Base-by-base conservation (phyloP, 2,329 filamentous ascomycete species). In the Aspergillus intermedius region DNA sequence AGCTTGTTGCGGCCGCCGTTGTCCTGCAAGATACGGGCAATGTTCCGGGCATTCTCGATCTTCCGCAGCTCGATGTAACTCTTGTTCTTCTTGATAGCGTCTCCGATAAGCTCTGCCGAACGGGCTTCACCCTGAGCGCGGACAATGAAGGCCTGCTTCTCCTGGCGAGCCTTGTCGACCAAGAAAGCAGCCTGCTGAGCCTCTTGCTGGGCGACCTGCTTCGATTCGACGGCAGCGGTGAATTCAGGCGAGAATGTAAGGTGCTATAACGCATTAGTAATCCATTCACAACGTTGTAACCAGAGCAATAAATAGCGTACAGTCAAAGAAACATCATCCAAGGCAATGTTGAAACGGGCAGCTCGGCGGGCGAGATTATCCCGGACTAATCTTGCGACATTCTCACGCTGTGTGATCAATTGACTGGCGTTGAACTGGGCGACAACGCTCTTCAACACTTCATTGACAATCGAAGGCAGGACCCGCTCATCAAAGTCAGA, bases 41-140 rank as follows among this genome's bases (percentile, higher is more conserved):
- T 95, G 49, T 82, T 80, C 58, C 88, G 81, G 5, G 93, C 93
- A 64, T 96, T 98, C 77, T 98, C 93, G 63, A 98, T 95, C 79
- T 95, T 93, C 75, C 94, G 88, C 67, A 98, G 81, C 74, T 97
- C 93, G 55, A 98, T 83, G 71, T 98, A 98, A 57, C 89, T 87
- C 75, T 91, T 87, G 77, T 81, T 94, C 86, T 97, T 98, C 88
- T 97, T 98, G 83, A 98, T 95, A 53, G 93, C 93, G 46, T 98
- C 93, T 73, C 93, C 93, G 64, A 98, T 96, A 56, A 98, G 84
- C 75, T 98, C 91, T 42, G 93, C 93, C 35, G 93, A 97, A 58
- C 93, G 88, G 44, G 93, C 93, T 77, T 98, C 93, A 89, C 93
- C 93, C 83, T 97, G 93, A 3, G 93, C 93, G 74, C 90, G 89